Conservation (phyloP, 139 green algal genomes). For the Diplosphaera chodatii region DNA sequence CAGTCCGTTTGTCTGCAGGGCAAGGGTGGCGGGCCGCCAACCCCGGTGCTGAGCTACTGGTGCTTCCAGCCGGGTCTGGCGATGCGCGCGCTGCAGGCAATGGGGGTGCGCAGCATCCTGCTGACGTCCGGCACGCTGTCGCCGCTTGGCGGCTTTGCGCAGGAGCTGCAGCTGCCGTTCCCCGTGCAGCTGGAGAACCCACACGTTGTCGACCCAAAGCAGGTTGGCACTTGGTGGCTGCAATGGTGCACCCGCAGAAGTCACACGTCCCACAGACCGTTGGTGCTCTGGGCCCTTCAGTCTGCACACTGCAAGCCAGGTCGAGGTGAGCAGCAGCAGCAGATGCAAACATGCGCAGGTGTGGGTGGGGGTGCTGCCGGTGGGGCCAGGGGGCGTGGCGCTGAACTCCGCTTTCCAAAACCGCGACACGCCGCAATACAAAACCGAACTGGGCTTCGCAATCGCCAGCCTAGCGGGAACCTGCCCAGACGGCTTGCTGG, state of each 20-base stretch:
- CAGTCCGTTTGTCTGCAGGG: background rate
- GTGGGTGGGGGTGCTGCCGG: constrained; percentile 74
- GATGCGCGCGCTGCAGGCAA: constrained; percentile 47
- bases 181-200: constrained; percentile 89
- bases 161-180: constrained; percentile 85
- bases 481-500: constrained; percentile 86
- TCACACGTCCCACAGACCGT: too few relatives aligned
- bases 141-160: constrained; percentile 79
- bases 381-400: constrained; percentile 59
- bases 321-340: too few relatives aligned
- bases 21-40: background rate
- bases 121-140: constrained; percentile 89
- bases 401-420: constrained; percentile 85
- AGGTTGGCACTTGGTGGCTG: too few relatives aligned
- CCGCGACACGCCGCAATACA: constrained; percentile 55
- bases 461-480: constrained; percentile 80
- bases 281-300: too few relatives aligned
- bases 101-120: constrained; percentile 66
- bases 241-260: too few relatives aligned
- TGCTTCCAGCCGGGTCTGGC: constrained; percentile 75
- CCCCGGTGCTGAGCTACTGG: constrained; percentile 82
- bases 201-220: constrained; percentile 74
- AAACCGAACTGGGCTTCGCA: constrained; percentile 52
- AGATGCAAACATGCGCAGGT: constrained; percentile 47
- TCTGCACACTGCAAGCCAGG: too few relatives aligned